These are phyloP conservation scores for Teunomyces gatunensis DNA, from an alignment of 805 yeast genomes.

Conservation along the genomic window DNA sequence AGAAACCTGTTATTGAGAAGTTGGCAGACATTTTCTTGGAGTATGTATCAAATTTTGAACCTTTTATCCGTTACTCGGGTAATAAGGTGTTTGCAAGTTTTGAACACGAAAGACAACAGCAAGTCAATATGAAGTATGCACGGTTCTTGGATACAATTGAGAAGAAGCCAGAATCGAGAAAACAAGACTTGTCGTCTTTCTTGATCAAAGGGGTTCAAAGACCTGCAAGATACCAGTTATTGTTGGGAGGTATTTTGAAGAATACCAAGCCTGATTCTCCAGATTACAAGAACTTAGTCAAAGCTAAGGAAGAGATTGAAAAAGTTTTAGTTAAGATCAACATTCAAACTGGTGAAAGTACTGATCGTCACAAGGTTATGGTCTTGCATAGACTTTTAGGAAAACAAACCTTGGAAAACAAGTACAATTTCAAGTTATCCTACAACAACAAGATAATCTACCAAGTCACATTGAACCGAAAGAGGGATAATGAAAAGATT, in stretches of 20 bases:
- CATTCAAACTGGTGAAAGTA: conserved; percentile 87
- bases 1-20: conserved; percentile 76
- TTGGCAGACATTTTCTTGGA: conserved; percentile 87
- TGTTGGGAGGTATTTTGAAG: conserved; percentile 79
- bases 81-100: conserved; percentile 93
- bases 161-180: conserved; percentile 77
- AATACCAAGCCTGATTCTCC: conserved; percentile 73
- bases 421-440: conserved; percentile 78
- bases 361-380: conserved; percentile 86
- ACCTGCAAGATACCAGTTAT: conserved; percentile 89
- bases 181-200: conserved; percentile 89
- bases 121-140: conserved; percentile 87
- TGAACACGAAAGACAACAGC: conserved; percentile 91
- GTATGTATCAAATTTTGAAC: conserved; percentile 82
- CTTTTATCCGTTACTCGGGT: conserved; percentile 90
- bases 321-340: conserved; percentile 76
- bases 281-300: conserved; percentile 64
- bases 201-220: conserved; percentile 94
- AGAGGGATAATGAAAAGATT: conserved; percentile 75
- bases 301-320: conserved; percentile 72
- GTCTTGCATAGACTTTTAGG: conserved; percentile 54
- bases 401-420: conserved; percentile 81
- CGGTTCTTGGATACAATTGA: conserved; percentile 90
- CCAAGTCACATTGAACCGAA: conserved; percentile 67
- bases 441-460: conserved; percentile 80